Evolutionary conservation across 495 filamentous ascomycete species (phyloP), one percentile per base, ranked within the genome.

Genomic region (Aspergillus diversus): DNA sequence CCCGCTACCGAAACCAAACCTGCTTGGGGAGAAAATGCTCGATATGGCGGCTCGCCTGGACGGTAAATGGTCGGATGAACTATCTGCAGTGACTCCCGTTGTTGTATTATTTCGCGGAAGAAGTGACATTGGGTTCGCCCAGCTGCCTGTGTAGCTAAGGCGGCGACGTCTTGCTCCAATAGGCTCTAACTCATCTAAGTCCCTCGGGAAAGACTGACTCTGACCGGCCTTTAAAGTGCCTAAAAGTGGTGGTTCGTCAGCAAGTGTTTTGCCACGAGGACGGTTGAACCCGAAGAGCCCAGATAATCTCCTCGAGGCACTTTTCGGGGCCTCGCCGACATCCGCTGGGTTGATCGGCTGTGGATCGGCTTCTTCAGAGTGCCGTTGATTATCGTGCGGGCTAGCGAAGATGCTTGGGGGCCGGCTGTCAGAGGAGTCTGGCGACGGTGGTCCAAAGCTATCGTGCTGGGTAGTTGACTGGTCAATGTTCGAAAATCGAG

Each of bases 131-230:
- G 80, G 86, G 52, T 82, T 81, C 34, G 77, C 77, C 82, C 82
- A 91, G 54, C 86, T 84, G n/a, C 85, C 86, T 7, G 77, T 77
- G 64, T 89, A 83, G 57, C 85, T 86, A n/a, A 88, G 79, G 68
- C 89, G 84, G 42, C 86, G 83, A 39, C 84, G 83, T 49, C 86
- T 83, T 35, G 84, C 80, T n/a, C 81, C 84, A 27, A 87, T 87
- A n/a, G 88, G 85, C 66, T 91, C 90, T 33, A 91, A 82, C 13
- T 88, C 68, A 79, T 89, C 81, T 73, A 87, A 63, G 76, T 86
- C 79, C 71, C 86, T 86, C 61, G 92, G 92, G 64, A 94, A 90
- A 11, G 92, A 96, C 67, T 92, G 91, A 69, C 91, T 92, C 69
- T 96, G 90, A 4, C 85, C 84, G 55, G 87, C 77, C 70, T 91